Percentiles rank a stretch among this genome's conserved stretches.
Evolutionary conservation across 75 land plant genomes (phyloP).

Genomic region (Pinus taeda): DNA sequence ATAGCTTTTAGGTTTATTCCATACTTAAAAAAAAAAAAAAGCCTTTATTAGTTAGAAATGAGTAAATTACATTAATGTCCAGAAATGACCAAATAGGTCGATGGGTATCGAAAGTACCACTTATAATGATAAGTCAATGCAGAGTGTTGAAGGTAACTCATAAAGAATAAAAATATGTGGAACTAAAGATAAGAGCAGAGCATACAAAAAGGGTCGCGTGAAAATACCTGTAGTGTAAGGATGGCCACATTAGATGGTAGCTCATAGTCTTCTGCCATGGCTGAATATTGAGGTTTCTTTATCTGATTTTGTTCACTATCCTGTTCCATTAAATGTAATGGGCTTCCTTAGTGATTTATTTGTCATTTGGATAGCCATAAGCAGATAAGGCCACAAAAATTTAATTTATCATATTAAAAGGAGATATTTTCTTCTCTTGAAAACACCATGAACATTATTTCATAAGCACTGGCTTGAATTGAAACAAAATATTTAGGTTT

Average conservation of each 20-base stretch:
- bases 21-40: not conserved
- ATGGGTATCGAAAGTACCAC: no score
- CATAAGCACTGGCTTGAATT: no score
- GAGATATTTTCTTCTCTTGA: no score
- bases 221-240: constrained; percentile 46
- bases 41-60: not conserved
- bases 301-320: constrained; percentile 16
- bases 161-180: no score
- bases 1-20: not conserved
- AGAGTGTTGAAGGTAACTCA: no score
- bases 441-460: no score
- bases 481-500: not conserved
- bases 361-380: no score
- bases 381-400: no score
- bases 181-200: no score
- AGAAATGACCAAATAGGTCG: no score
- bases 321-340: constrained; percentile 6
- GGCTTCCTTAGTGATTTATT: not conserved
- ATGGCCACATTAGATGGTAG: constrained; percentile 51
- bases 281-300: constrained; percentile 21
- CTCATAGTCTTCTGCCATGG: constrained; percentile 29
- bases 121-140: no score
- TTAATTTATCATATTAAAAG: no score
- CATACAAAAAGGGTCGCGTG: not conserved
- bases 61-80: not conserved